Evolutionary conservation across 495 filamentous ascomycete genomes (phyloP).

Genomic region (Daldinia bambusicola): DNA sequence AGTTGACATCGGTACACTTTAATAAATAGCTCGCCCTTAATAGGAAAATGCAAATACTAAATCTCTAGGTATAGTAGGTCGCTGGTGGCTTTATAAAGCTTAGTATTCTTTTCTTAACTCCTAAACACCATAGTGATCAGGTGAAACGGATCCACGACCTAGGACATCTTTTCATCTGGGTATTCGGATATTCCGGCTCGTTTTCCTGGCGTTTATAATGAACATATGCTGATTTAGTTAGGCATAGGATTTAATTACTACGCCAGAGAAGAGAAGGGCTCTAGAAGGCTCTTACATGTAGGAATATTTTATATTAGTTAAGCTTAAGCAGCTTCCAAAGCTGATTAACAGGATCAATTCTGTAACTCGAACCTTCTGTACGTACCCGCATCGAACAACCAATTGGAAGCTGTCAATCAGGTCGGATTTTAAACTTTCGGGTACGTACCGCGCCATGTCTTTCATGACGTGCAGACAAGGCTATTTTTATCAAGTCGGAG

Average conservation of each 20-base stretch:
- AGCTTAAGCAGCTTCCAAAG: conserved; percentile 15
- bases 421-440: conserved; percentile 8
- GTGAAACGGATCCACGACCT: neutral
- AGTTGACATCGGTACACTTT: neutral
- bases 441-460: conserved; percentile 10
- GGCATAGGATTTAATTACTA: conserved; percentile 8
- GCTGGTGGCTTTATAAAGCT: neutral
- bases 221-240: conserved; percentile 1
- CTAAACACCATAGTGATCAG: neutral
- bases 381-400: neutral
- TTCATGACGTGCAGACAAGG: conserved; percentile 24
- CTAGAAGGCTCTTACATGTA: neutral
- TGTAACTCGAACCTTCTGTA: conserved; percentile 2
- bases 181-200: neutral
- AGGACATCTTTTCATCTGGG: neutral
- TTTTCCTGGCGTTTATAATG: neutral
- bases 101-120: neutral
- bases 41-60: neutral
- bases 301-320: conserved; percentile 16
- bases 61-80: neutral
- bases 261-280: neutral
- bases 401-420: conserved; percentile 3
- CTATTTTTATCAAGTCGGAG: conserved; percentile 25
- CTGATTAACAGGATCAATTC: conserved; percentile 15
- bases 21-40: neutral